Percentiles rank a stretch among this genome's conserved stretches.
Conservation (phyloP, 768 basidiomycete genomes). For the Tricholoma furcatifolium region DNA sequence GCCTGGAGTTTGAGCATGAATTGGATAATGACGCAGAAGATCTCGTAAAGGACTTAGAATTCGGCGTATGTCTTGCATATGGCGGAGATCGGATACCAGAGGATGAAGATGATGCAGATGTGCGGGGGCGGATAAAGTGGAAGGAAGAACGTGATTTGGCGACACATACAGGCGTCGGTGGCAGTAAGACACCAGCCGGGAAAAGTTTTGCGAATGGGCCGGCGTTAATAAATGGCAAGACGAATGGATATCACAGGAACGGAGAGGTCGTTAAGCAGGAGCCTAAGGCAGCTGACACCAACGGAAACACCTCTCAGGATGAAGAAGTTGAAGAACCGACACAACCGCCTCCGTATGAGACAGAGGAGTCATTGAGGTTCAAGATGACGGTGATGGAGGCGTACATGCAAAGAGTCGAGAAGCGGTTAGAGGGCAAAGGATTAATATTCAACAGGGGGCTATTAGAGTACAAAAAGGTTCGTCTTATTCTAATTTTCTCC, state of each 20-base stretch:
- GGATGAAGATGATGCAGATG: constrained; percentile 76
- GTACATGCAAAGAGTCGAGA: constrained; percentile 87
- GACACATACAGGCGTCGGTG: constrained; percentile 25
- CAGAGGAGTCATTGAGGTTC: constrained; percentile 77
- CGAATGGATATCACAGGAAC: constrained; percentile 45
- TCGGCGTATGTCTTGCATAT: constrained; percentile 82
- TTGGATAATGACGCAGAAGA: constrained; percentile 97
- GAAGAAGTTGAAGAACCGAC: constrained; percentile 63
- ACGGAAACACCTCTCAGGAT: constrained; percentile 47
- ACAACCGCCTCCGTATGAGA: constrained; percentile 80
- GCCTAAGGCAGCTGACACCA: constrained; percentile 47
- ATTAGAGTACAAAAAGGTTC: constrained; percentile 91
- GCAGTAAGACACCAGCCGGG: constrained; percentile 30
- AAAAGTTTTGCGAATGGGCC: constrained; percentile 40
- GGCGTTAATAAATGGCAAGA: constrained; percentile 35
- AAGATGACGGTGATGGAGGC: constrained; percentile 89
- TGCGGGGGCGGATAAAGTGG: constrained; percentile 54
- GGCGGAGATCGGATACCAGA: constrained; percentile 82
- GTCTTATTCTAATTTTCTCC: constrained; percentile 15
- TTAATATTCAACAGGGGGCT: constrained; percentile 91
- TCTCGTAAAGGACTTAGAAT: constrained; percentile 92
- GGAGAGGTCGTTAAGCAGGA: constrained; percentile 36
- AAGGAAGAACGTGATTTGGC: constrained; percentile 41
- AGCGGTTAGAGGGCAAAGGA: constrained; percentile 80
- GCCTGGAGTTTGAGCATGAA: constrained; percentile 98